Conservation (phyloP, 73 alveolate genomes). For the Tetrahymena thermophila region DNA sequence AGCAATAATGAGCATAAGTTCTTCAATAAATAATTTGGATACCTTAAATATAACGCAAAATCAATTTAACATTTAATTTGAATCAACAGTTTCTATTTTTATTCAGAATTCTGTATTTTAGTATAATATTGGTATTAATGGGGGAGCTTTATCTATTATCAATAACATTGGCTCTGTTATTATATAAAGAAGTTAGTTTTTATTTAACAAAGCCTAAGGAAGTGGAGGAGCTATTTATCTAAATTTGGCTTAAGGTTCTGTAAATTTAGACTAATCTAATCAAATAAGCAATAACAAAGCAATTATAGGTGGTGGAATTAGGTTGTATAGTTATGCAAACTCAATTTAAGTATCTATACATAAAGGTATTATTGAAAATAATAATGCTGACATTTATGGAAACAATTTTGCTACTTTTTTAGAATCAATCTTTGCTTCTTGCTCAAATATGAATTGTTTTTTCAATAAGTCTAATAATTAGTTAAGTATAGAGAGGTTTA, state of each 20-base stretch:
- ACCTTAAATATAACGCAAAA: background rate
- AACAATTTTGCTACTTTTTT: background rate
- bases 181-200: background rate
- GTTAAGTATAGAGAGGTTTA: background rate
- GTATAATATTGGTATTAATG: background rate
- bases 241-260: background rate
- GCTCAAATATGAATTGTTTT: background rate
- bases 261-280: background rate
- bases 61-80: no score
- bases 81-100: background rate
- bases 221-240: background rate
- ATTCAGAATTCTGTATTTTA: background rate
- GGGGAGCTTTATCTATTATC: background rate
- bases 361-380: no score
- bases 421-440: background rate
- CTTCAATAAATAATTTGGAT: background rate
- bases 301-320: background rate
- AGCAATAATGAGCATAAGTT: background rate
- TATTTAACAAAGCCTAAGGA: background rate
- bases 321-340: background rate
- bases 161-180: background rate
- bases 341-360: background rate
- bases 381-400: background rate
- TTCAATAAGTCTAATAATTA: no score
- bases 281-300: background rate